phyloP scores from a whole-genome alignment of 1,284 basidiomycete species.

The Trametes versicolor region DNA sequence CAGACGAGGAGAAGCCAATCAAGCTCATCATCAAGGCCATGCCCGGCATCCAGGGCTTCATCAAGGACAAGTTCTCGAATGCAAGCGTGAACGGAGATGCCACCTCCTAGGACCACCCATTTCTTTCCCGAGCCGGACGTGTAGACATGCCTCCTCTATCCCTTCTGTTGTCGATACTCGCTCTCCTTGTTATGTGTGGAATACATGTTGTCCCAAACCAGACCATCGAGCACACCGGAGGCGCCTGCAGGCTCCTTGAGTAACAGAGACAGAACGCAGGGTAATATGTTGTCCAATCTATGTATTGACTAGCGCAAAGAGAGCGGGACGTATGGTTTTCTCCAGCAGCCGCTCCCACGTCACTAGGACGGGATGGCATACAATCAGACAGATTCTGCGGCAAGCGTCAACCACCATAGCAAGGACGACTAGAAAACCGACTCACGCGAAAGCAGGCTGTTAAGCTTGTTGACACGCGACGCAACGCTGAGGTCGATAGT shows the following conservation, averaged over 20 bases:
- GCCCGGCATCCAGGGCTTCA: conserved; percentile 65
- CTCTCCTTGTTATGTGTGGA: conserved; percentile 12
- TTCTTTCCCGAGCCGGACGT: neutral
- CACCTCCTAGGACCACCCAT: neutral
- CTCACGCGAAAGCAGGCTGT: conserved; percentile 85
- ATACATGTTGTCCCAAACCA: neutral
- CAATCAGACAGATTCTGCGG: conserved; percentile 32
- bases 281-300: conserved; percentile 23
- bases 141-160: no score
- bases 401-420: neutral
- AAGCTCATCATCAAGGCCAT: conserved; percentile 69
- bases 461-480: conserved; percentile 94
- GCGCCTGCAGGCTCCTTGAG: neutral
- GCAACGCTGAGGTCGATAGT: conserved; percentile 96
- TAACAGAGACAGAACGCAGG: neutral
- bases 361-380: neutral
- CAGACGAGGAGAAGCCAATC: conserved; percentile 70
- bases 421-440: conserved; percentile 9
- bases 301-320: conserved; percentile 27
- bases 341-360: conserved; percentile 10
- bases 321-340: conserved; percentile 18
- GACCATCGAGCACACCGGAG: neutral
- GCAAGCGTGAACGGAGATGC: conserved; percentile 12
- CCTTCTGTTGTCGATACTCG: conserved; percentile 14
- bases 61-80: conserved; percentile 39